Base-by-base conservation (phyloP, 108 stramenopile species). In the Cyclotella baltica region DNA sequence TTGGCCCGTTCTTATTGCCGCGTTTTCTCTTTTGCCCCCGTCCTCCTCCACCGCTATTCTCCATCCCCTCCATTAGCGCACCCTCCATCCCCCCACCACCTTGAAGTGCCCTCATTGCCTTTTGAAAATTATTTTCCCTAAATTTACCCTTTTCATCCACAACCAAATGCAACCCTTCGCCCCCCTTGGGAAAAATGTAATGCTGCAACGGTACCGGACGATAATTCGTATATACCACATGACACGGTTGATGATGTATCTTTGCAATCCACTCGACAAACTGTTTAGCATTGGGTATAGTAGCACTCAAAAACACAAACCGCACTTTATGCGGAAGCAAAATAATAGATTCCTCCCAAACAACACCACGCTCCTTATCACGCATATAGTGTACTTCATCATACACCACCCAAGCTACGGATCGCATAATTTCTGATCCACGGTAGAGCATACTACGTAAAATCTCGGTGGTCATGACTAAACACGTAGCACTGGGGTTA, bases 331-430 rank as follows among this genome's bases (percentile, higher is more conserved):
- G 93, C 0, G 96, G 96, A 27, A 99, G 74, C 48, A 99, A 77
- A 53, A 99, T 97, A 77, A 99, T 99, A 46, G 85, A 85, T 72
- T 99, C 99, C 75, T 99, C 97, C 91, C 91, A 92, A 1, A 92
- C 91, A 43, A 93, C 92, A 36, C 84, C 89, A 16, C 82, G 77
- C 80, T 98, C 98, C 38, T 91, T 93, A 89, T 99, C 98, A 25
- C 96, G 79, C 97, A 99, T 99, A 86, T 99, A 99, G 86, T 99
- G 99, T 3, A 98, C 96, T 78, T 98, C 98, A 77, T 98, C 98
- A 73, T 90, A 97, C 31, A 99, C 92, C 3, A 98, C 98, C 97
- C 98, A 99, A 3, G 94, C 98, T 15, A 99, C 97, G 69, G 99
- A 98, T 29, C 98, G 86, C 89, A 99, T 96, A 27, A 99, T 79